Conservation (phyloP, 768 basidiomycete genomes). For the Rhizopogon vesiculosus region DNA sequence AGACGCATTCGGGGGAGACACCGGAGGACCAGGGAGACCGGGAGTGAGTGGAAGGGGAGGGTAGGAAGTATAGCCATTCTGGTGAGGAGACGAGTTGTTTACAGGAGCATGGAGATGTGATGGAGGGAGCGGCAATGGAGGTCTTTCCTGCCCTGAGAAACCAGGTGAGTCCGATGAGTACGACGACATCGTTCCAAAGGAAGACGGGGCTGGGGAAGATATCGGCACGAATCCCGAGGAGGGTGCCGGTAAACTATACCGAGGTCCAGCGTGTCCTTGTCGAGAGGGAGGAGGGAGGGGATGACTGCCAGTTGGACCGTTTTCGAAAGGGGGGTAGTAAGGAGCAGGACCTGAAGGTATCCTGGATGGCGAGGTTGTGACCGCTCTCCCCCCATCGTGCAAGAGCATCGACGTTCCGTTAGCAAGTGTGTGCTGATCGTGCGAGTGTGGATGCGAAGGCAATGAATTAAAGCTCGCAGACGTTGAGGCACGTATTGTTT, state of each 20-base stretch:
- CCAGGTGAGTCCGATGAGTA: slow-evolving; percentile 29
- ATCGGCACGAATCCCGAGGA: slow-evolving; percentile 70
- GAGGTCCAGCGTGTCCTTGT: slow-evolving; percentile 40
- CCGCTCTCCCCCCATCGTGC: slow-evolving; percentile 16
- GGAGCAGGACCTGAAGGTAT: slow-evolving; percentile 28
- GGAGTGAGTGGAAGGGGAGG: slow-evolving; percentile 7
- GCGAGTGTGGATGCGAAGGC: slow-evolving; percentile 23
- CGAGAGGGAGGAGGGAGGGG: slow-evolving; percentile 25
- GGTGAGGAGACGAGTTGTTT: slow-evolving; percentile 16
- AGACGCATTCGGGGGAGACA: slow-evolving; percentile 11
- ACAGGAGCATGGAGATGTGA: slow-evolving; percentile 12
- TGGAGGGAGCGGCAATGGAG: slow-evolving; percentile 29
- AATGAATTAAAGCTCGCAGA: slow-evolving; percentile 29
- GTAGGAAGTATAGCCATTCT: slow-evolving; percentile 13
- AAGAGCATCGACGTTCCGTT: background rate
- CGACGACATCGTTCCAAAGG: slow-evolving; percentile 31
- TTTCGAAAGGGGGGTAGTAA: slow-evolving; percentile 46
- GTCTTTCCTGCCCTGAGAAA: slow-evolving; percentile 34
- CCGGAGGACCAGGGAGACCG: slow-evolving; percentile 6
- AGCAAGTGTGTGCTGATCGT: slow-evolving; percentile 29
- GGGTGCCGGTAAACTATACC: slow-evolving; percentile 61
- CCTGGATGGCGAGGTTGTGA: slow-evolving; percentile 30
- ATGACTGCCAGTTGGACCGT: slow-evolving; percentile 21
- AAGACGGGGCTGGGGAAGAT: slow-evolving; percentile 31
- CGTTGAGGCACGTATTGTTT: slow-evolving; percentile 33